These are phyloP conservation scores for Macrolepiota albuminosa DNA, from an alignment of 768 basidiomycete genomes.

Conservation along the genomic window DNA sequence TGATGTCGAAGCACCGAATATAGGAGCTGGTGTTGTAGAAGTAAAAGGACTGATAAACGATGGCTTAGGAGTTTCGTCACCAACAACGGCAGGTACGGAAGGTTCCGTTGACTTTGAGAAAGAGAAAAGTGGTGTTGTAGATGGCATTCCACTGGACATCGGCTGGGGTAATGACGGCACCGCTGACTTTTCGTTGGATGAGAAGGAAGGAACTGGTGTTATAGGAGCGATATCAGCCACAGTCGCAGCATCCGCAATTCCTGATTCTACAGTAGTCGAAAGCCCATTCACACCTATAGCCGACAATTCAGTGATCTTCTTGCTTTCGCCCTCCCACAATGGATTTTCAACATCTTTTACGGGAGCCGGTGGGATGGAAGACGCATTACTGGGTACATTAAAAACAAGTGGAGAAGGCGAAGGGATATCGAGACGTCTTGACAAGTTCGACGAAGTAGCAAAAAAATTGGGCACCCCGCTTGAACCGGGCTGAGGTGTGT, in stretches of 20 bases:
- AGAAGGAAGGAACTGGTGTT: neutral
- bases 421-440: slow-evolving; percentile 31
- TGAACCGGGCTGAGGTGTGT: neutral
- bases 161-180: neutral
- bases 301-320: slow-evolving; percentile 1
- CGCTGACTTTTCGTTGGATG: neutral
- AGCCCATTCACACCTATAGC: neutral
- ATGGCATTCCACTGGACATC: neutral
- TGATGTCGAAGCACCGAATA: neutral
- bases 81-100: neutral
- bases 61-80: neutral
- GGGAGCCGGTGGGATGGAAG: slow-evolving; percentile 16
- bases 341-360: slow-evolving; percentile 38
- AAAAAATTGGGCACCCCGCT: slow-evolving; percentile 62
- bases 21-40: slow-evolving; percentile 5
- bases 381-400: slow-evolving; percentile 6
- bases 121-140: slow-evolving; percentile 1
- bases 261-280: neutral
- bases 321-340: slow-evolving; percentile 38
- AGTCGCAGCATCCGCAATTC: neutral
- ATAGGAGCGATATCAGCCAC: neutral
- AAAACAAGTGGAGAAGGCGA: slow-evolving; percentile 22
- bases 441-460: slow-evolving; percentile 41
- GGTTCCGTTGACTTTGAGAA: slow-evolving; percentile 8
- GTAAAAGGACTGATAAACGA: slow-evolving; percentile 16